Percentiles rank a stretch among this genome's conserved stretches.
Evolutionary conservation across 2,329 filamentous ascomycete species (phyloP).

Genomic region (Phaeoacremonium minimum): DNA sequence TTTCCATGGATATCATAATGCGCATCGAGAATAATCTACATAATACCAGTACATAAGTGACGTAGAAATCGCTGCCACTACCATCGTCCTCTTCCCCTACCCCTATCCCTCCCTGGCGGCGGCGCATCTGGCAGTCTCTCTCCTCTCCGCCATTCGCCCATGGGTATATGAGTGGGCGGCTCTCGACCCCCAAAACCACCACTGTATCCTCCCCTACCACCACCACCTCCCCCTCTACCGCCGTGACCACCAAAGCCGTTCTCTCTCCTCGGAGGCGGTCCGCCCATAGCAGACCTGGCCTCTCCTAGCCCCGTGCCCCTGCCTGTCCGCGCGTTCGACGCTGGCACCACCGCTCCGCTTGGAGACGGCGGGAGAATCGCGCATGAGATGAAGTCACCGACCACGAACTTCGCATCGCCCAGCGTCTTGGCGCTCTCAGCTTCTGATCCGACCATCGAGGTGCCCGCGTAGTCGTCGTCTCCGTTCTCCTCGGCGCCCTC

Average conservation of each 20-base stretch:
- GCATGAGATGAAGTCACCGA: conserved; percentile 84
- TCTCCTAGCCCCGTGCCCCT: conserved; percentile 33
- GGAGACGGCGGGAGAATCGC: conserved; percentile 72
- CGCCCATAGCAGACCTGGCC: conserved; percentile 20
- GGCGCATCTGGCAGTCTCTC: conserved; percentile 55
- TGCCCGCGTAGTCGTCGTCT: conserved; percentile 22
- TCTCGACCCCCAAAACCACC: conserved; percentile 31
- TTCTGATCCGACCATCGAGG: conserved; percentile 32
- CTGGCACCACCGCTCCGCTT: conserved; percentile 63
- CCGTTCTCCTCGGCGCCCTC: conserved; percentile 33
- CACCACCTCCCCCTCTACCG: conserved; percentile 28
- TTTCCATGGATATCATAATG: too few relatives aligned
- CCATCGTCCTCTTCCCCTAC: conserved; percentile 34
- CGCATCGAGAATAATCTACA: too few relatives aligned
- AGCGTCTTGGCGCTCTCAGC: conserved; percentile 70
- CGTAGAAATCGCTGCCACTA: too few relatives aligned
- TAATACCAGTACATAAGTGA: too few relatives aligned
- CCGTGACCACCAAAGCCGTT: conserved; percentile 39
- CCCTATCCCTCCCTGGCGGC: conserved; percentile 32
- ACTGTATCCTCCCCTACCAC: conserved; percentile 23
- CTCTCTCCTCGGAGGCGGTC: conserved; percentile 26
- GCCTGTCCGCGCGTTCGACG: conserved; percentile 42
- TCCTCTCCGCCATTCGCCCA: conserved; percentile 64
- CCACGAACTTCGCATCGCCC: conserved; percentile 73
- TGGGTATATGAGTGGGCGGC: conserved; percentile 32